Conservation (phyloP, 2,329 filamentous ascomycete genomes). For the Epichloe sp. region DNA sequence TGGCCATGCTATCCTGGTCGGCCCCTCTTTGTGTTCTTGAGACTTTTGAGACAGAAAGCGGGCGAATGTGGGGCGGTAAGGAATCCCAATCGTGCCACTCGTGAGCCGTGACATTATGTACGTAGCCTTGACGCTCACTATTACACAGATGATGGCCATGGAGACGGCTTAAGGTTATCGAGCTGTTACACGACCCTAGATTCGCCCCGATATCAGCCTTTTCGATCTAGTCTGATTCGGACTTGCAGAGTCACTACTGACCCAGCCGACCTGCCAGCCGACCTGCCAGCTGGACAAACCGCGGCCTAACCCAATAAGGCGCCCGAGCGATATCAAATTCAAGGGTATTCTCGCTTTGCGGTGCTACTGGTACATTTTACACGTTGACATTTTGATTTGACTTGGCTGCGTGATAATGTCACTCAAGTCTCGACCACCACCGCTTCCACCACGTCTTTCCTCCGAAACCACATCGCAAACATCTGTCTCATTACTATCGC, state of each 20-base stretch:
- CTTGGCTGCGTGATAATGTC: not conserved
- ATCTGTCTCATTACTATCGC: not conserved
- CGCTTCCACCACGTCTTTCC: not conserved
- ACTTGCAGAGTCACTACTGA: not conserved
- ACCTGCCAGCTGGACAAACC: not conserved
- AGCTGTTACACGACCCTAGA: not conserved
- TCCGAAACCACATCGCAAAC: not conserved
- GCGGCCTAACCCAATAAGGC: not conserved
- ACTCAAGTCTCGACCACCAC: not conserved
- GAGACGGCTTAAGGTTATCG: not conserved
- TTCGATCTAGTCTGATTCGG: not conserved
- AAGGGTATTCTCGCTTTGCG: no score
- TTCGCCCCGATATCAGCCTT: not conserved
- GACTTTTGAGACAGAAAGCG: not conserved
- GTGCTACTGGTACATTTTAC: no score
- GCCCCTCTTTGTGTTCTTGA: not conserved
- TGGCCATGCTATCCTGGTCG: not conserved
- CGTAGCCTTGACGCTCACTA: no score
- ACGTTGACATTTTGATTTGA: not conserved
- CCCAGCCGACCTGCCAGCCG: not conserved
- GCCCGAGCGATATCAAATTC: no score
- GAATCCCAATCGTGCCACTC: no score
- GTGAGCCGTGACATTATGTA: no score
- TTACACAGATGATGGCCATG: not conserved
- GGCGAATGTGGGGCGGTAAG: not conserved